Evolutionary conservation across 148 eudicot species (phyloP), one percentile per base, ranked within the genome.

Genomic region (Nepenthes gracilis): DNA sequence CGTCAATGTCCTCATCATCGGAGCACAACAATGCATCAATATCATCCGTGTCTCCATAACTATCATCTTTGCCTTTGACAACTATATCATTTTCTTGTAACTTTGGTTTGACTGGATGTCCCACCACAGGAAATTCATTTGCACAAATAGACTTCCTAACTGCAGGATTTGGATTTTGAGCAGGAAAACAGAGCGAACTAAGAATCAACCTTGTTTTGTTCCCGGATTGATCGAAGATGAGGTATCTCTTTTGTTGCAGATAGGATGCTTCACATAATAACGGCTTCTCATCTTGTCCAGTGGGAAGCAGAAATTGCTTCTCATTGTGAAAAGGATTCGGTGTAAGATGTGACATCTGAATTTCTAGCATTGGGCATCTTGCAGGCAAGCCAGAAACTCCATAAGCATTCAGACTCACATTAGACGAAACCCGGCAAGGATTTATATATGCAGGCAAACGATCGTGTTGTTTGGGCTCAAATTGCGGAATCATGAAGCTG

Each of bases 1-100:
- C 51, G 38, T 54, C 64, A 64, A 35, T 62, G 51, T 55, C 70
- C 45, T 72, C 78, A 51, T 74, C 72, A 61, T 77, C 77, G 1
- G 90, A 85, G 76, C 74, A 84, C 53, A 87, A 82, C 64, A 87
- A 72, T 38, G 88, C 95, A 71, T 87, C 67, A 43, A 87, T 74
- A 69, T 87, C 90, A 13, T 87, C 87, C 0, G 82, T 80, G 72
- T 87, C 85, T 68, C 82, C 90, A 53, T 64, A 85, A 73, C 67
- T 74, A 55, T 79, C 78, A 68, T 77, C 65, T 23, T 77, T 67
- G 60, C 62, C 80, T 59, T 72, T 89, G 4, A 64, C 77, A 36
- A 35, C 47, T 47, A 75, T 58, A 36, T 74, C 66, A 61, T 73
- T 72, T 58, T 80, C 90, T 63, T 58, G 55, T 33, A 69, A 33